Evolutionary conservation across 306 rosid species (phyloP).

Genomic region (Datisca glomerata): DNA sequence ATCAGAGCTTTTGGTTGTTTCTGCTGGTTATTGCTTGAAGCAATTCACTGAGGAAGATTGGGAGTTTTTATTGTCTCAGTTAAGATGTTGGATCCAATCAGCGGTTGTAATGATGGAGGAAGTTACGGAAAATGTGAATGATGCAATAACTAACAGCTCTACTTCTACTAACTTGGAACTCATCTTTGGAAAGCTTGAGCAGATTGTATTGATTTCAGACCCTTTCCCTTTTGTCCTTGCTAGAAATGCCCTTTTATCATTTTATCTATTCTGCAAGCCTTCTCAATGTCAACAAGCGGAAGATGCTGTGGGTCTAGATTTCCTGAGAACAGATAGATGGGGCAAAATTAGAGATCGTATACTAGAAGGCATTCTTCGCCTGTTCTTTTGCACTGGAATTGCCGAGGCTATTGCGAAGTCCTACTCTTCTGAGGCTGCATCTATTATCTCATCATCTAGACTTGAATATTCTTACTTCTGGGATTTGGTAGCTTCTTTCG

Average conservation of each 20-base stretch:
- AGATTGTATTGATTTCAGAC: conserved; percentile 45
- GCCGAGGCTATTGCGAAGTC: conserved; percentile 70
- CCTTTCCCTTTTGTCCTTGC: conserved; percentile 46
- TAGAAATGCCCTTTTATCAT: conserved; percentile 74
- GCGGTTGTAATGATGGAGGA: conserved; percentile 80
- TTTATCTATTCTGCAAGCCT: conserved; percentile 45
- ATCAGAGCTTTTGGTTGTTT: conserved; percentile 63
- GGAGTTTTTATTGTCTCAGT: conserved; percentile 59
- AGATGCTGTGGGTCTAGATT: conserved; percentile 25
- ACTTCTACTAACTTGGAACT: conserved; percentile 28
- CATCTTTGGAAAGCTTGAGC: conserved; percentile 27
- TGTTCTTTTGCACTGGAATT: conserved; percentile 84
- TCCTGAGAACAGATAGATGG: conserved; percentile 38
- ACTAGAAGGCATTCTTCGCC: conserved; percentile 70
- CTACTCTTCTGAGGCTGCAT: conserved; percentile 55
- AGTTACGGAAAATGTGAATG: conserved; percentile 60
- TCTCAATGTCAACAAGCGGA: conserved; percentile 39
- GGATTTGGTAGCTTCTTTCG: conserved; percentile 69
- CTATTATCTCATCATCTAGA: conserved; percentile 50
- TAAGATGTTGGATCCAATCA: conserved; percentile 79
- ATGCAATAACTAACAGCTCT: conserved; percentile 22
- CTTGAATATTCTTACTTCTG: conserved; percentile 51
- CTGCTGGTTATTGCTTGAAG: conserved; percentile 82
- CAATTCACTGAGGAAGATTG: conserved; percentile 82
- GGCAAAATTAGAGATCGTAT: conserved; percentile 61